Percentiles rank a stretch among this genome's conserved stretches.
phyloP scores from a whole-genome alignment of 192 early-diverging fungal genomes.

The Thamnidium elegans region DNA sequence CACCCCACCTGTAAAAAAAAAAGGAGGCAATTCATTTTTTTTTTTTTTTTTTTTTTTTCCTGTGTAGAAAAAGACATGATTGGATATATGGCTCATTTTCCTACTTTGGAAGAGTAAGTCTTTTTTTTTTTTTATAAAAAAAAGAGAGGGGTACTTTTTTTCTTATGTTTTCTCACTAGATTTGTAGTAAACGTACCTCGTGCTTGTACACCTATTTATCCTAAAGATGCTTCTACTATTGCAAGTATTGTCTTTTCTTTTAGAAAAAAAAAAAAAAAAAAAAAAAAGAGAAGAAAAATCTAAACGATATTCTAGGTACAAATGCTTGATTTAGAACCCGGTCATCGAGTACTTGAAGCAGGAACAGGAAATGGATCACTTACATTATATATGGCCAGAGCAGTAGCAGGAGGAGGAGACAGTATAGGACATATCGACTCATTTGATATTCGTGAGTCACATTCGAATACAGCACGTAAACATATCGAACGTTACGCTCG shows the following conservation, averaged over 20 bases:
- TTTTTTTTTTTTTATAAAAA: not conserved
- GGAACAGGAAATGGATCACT: slow-evolving; percentile 68
- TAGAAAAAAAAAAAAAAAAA: not conserved
- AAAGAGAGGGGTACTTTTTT: not conserved
- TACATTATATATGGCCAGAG: slow-evolving; percentile 58
- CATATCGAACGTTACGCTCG: slow-evolving; percentile 48
- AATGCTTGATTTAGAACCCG: slow-evolving; percentile 55
- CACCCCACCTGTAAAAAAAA: too few relatives aligned
- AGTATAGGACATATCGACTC: slow-evolving; percentile 44
- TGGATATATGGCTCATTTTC: slow-evolving; percentile 39
- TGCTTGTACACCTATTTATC: slow-evolving; percentile 56
- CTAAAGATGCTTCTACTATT: slow-evolving; percentile 58
- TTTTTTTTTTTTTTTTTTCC: not conserved
- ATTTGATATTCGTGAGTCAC: slow-evolving; percentile 47
- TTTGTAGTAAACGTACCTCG: slow-evolving; percentile 32
- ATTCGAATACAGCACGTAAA: slow-evolving; percentile 45
- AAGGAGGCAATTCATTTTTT: not conserved
- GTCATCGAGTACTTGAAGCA: slow-evolving; percentile 59
- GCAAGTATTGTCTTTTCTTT: slow-evolving; percentile 34
- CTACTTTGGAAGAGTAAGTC: slow-evolving; percentile 45
- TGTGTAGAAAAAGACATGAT: not conserved
- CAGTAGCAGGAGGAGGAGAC: slow-evolving; percentile 31
- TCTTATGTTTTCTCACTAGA: slow-evolving; percentile 6
- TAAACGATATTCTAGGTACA: slow-evolving; percentile 27
- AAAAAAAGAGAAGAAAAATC: not conserved